These are phyloP conservation scores for Camillea tinctor DNA, from an alignment of 2,329 filamentous ascomycete species.

Conservation along the genomic window DNA sequence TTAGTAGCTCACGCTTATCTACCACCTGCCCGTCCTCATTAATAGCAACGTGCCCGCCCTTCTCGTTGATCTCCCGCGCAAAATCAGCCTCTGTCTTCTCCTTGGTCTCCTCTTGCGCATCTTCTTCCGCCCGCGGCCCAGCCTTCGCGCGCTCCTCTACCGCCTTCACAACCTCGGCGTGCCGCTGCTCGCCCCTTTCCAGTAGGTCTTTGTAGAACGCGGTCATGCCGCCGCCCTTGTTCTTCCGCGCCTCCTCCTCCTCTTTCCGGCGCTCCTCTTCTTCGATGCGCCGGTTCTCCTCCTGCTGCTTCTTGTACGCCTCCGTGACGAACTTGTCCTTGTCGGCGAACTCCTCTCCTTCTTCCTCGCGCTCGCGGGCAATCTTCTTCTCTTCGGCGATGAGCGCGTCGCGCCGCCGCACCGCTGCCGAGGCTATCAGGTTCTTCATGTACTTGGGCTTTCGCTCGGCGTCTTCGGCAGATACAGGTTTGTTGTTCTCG, in stretches of 20 bases:
- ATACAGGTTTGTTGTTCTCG: conserved; percentile 48
- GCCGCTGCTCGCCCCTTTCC: conserved; percentile 66
- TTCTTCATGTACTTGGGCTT: conserved; percentile 78
- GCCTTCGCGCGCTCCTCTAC: conserved; percentile 54
- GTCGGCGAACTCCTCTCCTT: conserved; percentile 77
- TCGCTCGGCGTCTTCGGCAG: conserved; percentile 52
- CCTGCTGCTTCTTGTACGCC: conserved; percentile 79
- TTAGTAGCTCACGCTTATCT: conserved; percentile 78
- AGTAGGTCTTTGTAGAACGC: conserved; percentile 76
- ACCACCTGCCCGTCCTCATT: conserved; percentile 84
- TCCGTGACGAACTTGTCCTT: conserved; percentile 87
- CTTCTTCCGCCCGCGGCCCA: conserved; percentile 34
- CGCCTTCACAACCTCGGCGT: conserved; percentile 68
- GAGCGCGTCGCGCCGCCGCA: conserved; percentile 73
- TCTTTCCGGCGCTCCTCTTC: conserved; percentile 68
- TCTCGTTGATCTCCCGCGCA: conserved; percentile 66
- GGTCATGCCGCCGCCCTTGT: conserved; percentile 69
- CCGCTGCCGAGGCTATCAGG: conserved; percentile 69
- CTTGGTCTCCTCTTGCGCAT: conserved; percentile 38
- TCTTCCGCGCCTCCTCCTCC: conserved; percentile 63
- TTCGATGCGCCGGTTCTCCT: conserved; percentile 68
- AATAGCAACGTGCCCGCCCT: conserved; percentile 60
- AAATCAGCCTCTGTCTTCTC: conserved; percentile 61
- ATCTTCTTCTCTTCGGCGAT: conserved; percentile 80
- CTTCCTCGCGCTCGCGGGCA: conserved; percentile 72